Evolutionary conservation across 2,329 filamentous ascomycete species (phyloP), one percentile per base, ranked within the genome.

Genomic region (Rhynchosporium agropyri): DNA sequence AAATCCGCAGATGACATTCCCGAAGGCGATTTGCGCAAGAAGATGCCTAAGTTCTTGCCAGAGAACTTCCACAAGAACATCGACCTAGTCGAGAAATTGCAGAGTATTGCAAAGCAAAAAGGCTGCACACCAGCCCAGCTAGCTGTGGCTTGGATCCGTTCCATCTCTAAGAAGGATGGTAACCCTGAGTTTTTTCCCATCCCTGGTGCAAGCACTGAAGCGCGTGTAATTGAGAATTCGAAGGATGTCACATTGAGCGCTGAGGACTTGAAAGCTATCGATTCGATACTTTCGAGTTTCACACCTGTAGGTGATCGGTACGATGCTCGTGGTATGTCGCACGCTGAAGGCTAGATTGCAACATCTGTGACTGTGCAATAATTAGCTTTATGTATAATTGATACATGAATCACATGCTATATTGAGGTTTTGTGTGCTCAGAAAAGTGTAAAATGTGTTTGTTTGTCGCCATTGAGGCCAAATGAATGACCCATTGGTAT

Each of bases 41-140:
- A 86, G 74, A 70, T 68, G 65, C 87, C 88, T 4, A 81, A 87
- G 28, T 91, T 90, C 76, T 80, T 84, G 65, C 78, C 80, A 1
- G 87, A 82, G 10, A 84, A 83, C 65, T 89, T 91, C 68, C 77
- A 82, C 43, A 80, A 82, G 72, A 92, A 91, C 74, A 69, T 90
- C 8, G 75, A 85, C 71, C 80, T 92, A 4, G 84, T 87, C 9
- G 67, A 79, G 6, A 78, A 84, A 62, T 75, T 91, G 12, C 77
- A 85, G 71, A 76, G 77, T 29, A 71, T 91, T 43, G 88, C 89
- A 1, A 72, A 77, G 68, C 78, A 79, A 69, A 90, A 89, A 76
- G 80, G 80, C 0, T 83, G 80, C 71, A 89, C 85, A 0, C 72
- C 83, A 3, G 81, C 81, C 1, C 89, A 92, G 76, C 77, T 91